These are phyloP conservation scores for Zizania palustris DNA, from an alignment of 202 grass and related monocot species.

Conservation along the genomic window DNA sequence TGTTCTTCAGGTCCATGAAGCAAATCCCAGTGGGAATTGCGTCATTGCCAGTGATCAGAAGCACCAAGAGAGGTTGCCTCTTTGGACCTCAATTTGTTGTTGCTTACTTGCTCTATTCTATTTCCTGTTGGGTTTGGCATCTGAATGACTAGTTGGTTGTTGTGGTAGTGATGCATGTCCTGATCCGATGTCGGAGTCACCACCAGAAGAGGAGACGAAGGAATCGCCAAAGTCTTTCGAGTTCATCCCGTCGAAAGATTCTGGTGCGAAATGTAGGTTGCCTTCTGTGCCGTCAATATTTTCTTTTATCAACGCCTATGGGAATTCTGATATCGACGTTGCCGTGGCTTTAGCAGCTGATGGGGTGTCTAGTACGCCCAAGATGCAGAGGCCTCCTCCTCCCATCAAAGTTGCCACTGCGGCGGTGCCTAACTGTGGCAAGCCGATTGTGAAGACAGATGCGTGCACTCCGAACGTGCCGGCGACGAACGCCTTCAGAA, in stretches of 20 bases:
- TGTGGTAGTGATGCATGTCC: slow-evolving; percentile 29
- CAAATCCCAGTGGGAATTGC: background rate
- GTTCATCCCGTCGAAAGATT: slow-evolving; percentile 33
- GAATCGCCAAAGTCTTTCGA: slow-evolving; percentile 49
- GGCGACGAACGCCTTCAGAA: slow-evolving; percentile 38
- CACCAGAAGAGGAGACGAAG: slow-evolving; percentile 26
- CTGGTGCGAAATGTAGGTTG: slow-evolving; percentile 42
- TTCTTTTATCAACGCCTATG: background rate
- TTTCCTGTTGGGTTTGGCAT: slow-evolving; percentile 5
- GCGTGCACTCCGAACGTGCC: slow-evolving; percentile 41
- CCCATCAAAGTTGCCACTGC: slow-evolving; percentile 21
- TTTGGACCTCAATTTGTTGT: background rate
- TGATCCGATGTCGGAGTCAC: slow-evolving; percentile 20
- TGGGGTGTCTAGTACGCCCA: slow-evolving; percentile 51
- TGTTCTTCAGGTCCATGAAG: slow-evolving; percentile 41
- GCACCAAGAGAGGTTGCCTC: slow-evolving; percentile 46
- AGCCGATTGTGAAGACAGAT: slow-evolving; percentile 22
- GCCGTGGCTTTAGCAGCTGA: slow-evolving; percentile 33
- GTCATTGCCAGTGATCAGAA: slow-evolving; percentile 5
- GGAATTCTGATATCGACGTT: slow-evolving; percentile 11
- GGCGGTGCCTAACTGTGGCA: slow-evolving; percentile 4
- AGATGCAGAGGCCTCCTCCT: slow-evolving; percentile 40
- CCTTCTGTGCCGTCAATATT: background rate
- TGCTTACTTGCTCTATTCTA: background rate
- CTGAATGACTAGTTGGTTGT: background rate